Conservation (phyloP, 1,284 basidiomycete genomes). For the Neolentinus lepideus region DNA sequence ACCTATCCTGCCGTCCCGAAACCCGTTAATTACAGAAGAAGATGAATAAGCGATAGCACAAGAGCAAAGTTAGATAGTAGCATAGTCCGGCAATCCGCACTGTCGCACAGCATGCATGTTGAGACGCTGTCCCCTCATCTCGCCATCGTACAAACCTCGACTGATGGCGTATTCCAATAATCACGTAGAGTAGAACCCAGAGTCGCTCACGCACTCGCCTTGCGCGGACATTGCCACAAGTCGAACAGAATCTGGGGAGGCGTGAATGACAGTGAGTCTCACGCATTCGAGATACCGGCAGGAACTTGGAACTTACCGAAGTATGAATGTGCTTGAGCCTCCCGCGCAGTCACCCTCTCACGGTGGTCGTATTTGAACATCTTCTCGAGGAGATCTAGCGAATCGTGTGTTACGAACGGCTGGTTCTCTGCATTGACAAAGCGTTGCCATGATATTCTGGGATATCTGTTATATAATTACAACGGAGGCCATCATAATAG, state of each 20-base stretch:
- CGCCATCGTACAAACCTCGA: too few species aligned
- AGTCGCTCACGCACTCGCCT: conserved; percentile 38
- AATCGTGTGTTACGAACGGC: conserved; percentile 65
- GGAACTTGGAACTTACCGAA: conserved; percentile 48
- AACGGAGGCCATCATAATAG: conserved; percentile 4
- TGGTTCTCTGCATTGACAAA: conserved; percentile 73
- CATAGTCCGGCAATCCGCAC: neutral
- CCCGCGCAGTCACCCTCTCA: conserved; percentile 76
- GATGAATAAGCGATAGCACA: neutral
- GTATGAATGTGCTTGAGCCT: conserved; percentile 72
- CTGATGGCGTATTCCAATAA: neutral
- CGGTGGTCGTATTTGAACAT: conserved; percentile 81
- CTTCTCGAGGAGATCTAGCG: conserved; percentile 79
- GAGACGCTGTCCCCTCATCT: too few species aligned
- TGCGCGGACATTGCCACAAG: conserved; percentile 36
- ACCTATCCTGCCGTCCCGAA: neutral
- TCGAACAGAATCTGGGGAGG: conserved; percentile 32
- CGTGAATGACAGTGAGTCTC: neutral
- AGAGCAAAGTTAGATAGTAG: neutral
- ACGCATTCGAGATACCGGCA: conserved; percentile 7
- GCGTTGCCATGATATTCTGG: conserved; percentile 69
- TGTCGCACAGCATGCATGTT: too few species aligned
- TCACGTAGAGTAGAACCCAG: conserved; percentile 42
- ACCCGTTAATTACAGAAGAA: neutral
- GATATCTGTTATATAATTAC: conserved; percentile 41